These are phyloP conservation scores for Phialophora expanda DNA, from an alignment of 2,329 filamentous ascomycete species.

Conservation along the genomic window DNA sequence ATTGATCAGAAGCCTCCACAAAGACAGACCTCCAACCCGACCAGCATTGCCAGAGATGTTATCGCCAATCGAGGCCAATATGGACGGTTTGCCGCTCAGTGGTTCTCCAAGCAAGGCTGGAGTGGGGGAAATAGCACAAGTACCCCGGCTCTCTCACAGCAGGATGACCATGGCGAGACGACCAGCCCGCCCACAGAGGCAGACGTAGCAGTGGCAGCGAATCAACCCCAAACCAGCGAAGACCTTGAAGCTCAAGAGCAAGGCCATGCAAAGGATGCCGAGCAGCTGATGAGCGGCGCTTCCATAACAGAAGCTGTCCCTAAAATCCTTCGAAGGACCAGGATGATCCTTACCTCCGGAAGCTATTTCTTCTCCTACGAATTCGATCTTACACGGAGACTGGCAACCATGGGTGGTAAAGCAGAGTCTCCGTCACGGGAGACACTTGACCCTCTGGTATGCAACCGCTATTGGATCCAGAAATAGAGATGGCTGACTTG, in stretches of 20 bases:
- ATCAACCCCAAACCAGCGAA: conserved; percentile 13
- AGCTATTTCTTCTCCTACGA: conserved; percentile 98
- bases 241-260: conserved; percentile 14
- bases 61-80: conserved; percentile 82
- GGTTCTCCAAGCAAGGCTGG: conserved; percentile 89
- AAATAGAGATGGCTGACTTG: conserved; percentile 17
- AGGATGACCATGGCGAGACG: background rate
- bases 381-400: conserved; percentile 79
- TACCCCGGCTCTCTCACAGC: background rate
- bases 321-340: conserved; percentile 81
- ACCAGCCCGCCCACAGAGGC: conserved; percentile 8
- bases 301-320: conserved; percentile 68
- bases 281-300: conserved; percentile 13
- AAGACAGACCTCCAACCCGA: conserved; percentile 49
- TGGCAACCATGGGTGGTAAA: conserved; percentile 40
- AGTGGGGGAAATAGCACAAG: conserved; percentile 9
- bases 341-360: conserved; percentile 79
- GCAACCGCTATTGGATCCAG: background rate
- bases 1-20: conserved; percentile 14
- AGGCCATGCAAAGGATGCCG: conserved; percentile 9
- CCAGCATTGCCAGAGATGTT: conserved; percentile 83
- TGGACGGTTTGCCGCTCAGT: conserved; percentile 84
- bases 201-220: conserved; percentile 20
- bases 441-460: conserved; percentile 31
- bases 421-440: conserved; percentile 27